Conservation (phyloP, 805 yeast species). For the Saccharomycopsis selenospora region DNA sequence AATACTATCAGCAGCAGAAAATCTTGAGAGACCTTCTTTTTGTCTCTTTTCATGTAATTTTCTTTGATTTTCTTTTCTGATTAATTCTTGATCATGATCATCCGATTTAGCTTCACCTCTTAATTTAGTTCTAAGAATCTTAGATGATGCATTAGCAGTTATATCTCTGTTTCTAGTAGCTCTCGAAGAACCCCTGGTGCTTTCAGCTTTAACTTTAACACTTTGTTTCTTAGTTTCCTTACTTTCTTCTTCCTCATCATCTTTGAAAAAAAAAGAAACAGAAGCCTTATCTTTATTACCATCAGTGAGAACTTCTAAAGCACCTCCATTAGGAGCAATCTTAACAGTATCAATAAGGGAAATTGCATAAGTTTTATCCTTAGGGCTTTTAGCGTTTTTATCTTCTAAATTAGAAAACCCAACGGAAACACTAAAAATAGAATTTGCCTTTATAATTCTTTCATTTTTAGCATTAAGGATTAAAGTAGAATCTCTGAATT, state of each 20-base stretch:
- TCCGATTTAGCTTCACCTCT: constrained; percentile 73
- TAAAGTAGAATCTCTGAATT: constrained; percentile 73
- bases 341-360: constrained; percentile 76
- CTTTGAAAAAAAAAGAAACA: constrained; percentile 77
- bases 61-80: constrained; percentile 74
- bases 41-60: constrained; percentile 80
- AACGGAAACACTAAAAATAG: constrained; percentile 65
- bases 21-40: constrained; percentile 78
- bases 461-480: constrained; percentile 69
- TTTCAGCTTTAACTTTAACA: constrained; percentile 24
- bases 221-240: constrained; percentile 34
- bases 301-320: constrained; percentile 62
- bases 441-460: constrained; percentile 59
- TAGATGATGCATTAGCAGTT: constrained; percentile 36
- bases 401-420: constrained; percentile 65
- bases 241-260: constrained; percentile 43
- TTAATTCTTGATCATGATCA: constrained; percentile 67
- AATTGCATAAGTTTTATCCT: constrained; percentile 58
- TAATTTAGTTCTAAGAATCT: constrained; percentile 68
- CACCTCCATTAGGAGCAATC: constrained; percentile 44
- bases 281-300: constrained; percentile 67
- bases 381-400: constrained; percentile 37
- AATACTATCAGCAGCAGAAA: constrained; percentile 69
- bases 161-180: constrained; percentile 26
- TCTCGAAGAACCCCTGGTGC: constrained; percentile 23